Conservation (phyloP, 306 rosid species). For the Dryas octopetala region DNA sequence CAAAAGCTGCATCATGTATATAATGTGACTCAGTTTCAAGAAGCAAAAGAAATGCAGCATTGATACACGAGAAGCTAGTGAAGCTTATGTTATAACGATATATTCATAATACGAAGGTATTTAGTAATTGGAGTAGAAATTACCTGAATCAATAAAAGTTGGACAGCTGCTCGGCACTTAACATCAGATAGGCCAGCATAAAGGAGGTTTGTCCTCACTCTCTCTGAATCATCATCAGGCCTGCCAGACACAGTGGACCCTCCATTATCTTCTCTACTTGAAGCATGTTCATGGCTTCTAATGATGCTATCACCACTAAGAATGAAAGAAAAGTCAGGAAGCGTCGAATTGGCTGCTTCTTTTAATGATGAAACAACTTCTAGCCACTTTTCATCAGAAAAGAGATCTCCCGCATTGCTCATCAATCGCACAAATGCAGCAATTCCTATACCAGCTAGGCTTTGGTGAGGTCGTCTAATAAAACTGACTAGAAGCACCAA, state of each 20-base stretch:
- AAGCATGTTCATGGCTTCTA: conserved; percentile 42
- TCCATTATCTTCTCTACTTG: conserved; percentile 42
- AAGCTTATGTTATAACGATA: not conserved
- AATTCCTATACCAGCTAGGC: conserved; percentile 96
- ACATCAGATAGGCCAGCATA: conserved; percentile 66
- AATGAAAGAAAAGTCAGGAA: conserved; percentile 80
- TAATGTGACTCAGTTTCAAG: not conserved
- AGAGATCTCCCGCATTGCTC: conserved; percentile 91
- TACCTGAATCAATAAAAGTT: conserved; percentile 95
- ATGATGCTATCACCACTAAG: conserved; percentile 35
- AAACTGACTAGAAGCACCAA: conserved; percentile 89
- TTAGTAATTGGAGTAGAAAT: conserved; percentile 22
- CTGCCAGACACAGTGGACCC: conserved; percentile 49
- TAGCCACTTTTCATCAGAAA: conserved; percentile 95
- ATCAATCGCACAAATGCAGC: conserved; percentile 97
- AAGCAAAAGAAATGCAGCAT: conserved; percentile 1
- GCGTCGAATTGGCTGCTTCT: conserved; percentile 85
- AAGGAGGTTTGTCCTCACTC: conserved; percentile 40
- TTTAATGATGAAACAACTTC: conserved; percentile 85
- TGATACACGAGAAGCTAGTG: not conserved
- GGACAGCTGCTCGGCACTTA: conserved; percentile 95
- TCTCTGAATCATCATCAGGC: conserved; percentile 49
- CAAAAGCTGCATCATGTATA: not conserved
- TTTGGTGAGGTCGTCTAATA: conserved; percentile 95
- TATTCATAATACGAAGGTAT: not conserved